These are phyloP conservation scores for Ramularia endophylla DNA, from an alignment of 2,329 filamentous ascomycete genomes.

Conservation along the genomic window DNA sequence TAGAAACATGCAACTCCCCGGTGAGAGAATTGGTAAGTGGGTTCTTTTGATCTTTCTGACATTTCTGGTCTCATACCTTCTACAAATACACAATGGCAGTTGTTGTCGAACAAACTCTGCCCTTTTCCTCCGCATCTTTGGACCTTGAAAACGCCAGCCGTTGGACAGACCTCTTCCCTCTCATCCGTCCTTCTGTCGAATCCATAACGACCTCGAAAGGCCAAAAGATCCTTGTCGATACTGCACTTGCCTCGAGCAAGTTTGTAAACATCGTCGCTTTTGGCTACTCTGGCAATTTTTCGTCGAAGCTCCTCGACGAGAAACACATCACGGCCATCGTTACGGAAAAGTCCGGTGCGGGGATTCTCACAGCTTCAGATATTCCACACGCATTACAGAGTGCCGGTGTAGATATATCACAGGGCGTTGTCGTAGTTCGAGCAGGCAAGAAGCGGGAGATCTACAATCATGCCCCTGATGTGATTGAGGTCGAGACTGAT, in stretches of 20 bases:
- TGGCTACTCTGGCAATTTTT: slow-evolving; percentile 28
- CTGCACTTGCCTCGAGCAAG: slow-evolving; percentile 20
- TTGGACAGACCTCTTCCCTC: slow-evolving; percentile 30
- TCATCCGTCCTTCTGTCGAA: slow-evolving; percentile 29
- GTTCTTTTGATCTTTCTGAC: neutral
- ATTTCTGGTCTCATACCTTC: neutral
- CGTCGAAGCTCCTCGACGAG: slow-evolving; percentile 30
- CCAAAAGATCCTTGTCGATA: slow-evolving; percentile 29
- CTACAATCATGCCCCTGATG: slow-evolving; percentile 16
- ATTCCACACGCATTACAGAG: slow-evolving; percentile 22
- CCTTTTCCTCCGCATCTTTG: slow-evolving; percentile 24
- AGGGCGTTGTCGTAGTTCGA: slow-evolving; percentile 28
- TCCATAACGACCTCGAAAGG: slow-evolving; percentile 23
- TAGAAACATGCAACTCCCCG: neutral
- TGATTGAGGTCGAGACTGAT: slow-evolving; percentile 25
- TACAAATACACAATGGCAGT: no score
- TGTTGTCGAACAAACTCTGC: slow-evolving; percentile 33
- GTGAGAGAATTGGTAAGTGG: no score
- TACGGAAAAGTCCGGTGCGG: slow-evolving; percentile 21
- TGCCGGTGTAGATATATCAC: slow-evolving; percentile 17
- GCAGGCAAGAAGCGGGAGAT: slow-evolving; percentile 24
- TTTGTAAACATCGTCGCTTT: slow-evolving; percentile 27
- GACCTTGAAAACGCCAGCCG: slow-evolving; percentile 27
- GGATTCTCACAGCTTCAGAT: slow-evolving; percentile 24
- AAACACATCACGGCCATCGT: slow-evolving; percentile 30